Conservation (phyloP, 139 green algal species). For the Chlorella sp. region DNA sequence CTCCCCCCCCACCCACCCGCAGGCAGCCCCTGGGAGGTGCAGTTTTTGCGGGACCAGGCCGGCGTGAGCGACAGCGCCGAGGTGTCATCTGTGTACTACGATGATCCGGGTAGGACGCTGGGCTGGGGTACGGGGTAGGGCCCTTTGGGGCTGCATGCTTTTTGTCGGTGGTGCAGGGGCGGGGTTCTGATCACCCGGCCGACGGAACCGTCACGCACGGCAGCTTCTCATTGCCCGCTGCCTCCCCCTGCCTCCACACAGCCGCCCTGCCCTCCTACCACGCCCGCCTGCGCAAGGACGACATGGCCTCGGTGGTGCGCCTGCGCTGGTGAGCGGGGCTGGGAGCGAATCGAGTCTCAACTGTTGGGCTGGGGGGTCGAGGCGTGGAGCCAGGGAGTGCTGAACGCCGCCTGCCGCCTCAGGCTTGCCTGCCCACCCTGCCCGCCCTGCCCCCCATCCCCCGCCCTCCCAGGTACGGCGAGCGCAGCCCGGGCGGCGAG, state of each 20-base stretch:
- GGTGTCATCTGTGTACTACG: constrained; percentile 78
- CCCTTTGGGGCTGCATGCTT: no score
- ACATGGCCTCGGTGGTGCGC: constrained; percentile 67
- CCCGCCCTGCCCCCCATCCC: no score
- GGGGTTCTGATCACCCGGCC: no score
- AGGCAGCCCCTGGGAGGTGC: neutral
- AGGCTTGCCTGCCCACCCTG: no score
- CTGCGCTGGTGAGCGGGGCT: constrained; percentile 57
- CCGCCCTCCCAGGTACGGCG: constrained; percentile 43
- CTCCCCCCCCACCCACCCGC: neutral
- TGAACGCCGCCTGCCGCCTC: neutral
- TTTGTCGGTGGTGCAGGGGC: neutral
- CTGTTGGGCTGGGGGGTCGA: no score
- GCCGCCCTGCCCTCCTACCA: constrained; percentile 67
- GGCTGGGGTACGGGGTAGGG: no score
- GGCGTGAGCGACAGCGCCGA: neutral
- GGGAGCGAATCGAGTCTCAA: no score
- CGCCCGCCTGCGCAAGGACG: constrained; percentile 60
- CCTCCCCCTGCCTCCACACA: neutral
- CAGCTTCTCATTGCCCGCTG: no score
- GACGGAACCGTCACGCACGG: no score
- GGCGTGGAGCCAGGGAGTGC: neutral
- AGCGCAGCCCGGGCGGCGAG: neutral
- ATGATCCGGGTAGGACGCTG: constrained; percentile 50
- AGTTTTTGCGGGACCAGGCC: constrained; percentile 4